A percentile compares a stretch with the other conserved stretches of the same genome.
Evolutionary conservation across 352 stramenopile genomes (phyloP).

Genomic region (Phytophthora pisi): DNA sequence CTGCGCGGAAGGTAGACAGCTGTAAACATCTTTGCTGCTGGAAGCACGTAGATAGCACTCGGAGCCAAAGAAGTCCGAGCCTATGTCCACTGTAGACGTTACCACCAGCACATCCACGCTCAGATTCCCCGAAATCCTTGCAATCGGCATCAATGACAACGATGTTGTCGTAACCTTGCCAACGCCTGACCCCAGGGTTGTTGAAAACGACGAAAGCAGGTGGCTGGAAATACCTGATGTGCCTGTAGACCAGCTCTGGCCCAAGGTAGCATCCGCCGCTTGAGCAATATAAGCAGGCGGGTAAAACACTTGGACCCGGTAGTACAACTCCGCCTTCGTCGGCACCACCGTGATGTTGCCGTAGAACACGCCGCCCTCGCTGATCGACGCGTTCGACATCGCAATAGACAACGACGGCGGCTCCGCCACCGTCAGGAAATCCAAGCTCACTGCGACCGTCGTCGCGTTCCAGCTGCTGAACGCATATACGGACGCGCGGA

Average conservation of each 20-base stretch:
- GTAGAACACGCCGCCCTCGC: slow-evolving; percentile 17
- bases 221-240: neutral
- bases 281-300: slow-evolving; percentile 12
- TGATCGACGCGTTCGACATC: slow-evolving; percentile 16
- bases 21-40: slow-evolving; percentile 1
- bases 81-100: slow-evolving; percentile 18
- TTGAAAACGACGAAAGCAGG: slow-evolving; percentile 20
- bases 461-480: slow-evolving; percentile 34
- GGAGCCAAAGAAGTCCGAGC: slow-evolving; percentile 20
- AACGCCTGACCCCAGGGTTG: neutral
- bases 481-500: slow-evolving; percentile 30
- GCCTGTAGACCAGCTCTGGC: slow-evolving; percentile 5
- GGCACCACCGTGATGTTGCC: slow-evolving; percentile 20
- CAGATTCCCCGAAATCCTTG: slow-evolving; percentile 23
- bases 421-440: slow-evolving; percentile 28
- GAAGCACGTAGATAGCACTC: slow-evolving; percentile 20
- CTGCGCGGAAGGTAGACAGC: slow-evolving; percentile 11
- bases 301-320: slow-evolving; percentile 25
- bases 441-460: slow-evolving; percentile 15
- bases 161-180: neutral
- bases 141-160: slow-evolving; percentile 12
- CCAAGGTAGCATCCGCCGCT: neutral
- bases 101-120: slow-evolving; percentile 26
- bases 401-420: slow-evolving; percentile 13
- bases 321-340: slow-evolving; percentile 28